Evolutionary conservation across 176 grass and related monocot species (phyloP).

Genomic region (Juncus effusus): DNA sequence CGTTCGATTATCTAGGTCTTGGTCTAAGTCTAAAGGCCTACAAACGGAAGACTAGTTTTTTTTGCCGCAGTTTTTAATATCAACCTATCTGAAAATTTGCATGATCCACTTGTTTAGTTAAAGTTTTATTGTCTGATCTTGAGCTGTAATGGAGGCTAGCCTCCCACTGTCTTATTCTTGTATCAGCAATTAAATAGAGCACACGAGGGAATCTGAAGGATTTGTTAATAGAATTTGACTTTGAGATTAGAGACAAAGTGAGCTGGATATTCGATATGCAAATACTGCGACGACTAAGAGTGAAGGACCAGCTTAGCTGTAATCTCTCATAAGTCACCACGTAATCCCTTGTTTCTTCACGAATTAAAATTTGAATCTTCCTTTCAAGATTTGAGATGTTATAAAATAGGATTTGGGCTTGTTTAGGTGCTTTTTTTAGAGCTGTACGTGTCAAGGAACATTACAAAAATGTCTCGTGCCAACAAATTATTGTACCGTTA

Average conservation of each 20-base stretch:
- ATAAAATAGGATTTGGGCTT: no score
- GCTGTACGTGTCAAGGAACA: no score
- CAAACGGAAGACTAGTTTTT: not conserved
- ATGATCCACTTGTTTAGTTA: slow-evolving; percentile 10
- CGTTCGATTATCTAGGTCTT: not conserved
- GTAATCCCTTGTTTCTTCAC: not conserved
- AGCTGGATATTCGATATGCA: slow-evolving; percentile 13
- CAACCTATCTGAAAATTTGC: not conserved
- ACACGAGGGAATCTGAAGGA: slow-evolving; percentile 25
- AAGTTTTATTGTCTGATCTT: not conserved
- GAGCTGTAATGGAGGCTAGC: slow-evolving; percentile 18
- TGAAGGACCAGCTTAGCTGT: slow-evolving; percentile 3
- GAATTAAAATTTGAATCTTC: not conserved
- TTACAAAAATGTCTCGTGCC: no score
- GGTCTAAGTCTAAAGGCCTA: not conserved
- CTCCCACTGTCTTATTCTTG: not conserved
- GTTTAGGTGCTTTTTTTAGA: no score
- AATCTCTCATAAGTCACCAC: slow-evolving; percentile 14
- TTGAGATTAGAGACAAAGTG: not conserved
- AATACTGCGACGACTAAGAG: not conserved
- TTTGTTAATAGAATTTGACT: slow-evolving; percentile 19
- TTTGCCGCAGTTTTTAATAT: not conserved
- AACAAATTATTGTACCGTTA: no score
- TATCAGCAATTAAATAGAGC: slow-evolving; percentile 14
- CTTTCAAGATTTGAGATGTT: not conserved